Base-by-base conservation (phyloP, 139 green algal genomes). In the Chlorella sp. region DNA sequence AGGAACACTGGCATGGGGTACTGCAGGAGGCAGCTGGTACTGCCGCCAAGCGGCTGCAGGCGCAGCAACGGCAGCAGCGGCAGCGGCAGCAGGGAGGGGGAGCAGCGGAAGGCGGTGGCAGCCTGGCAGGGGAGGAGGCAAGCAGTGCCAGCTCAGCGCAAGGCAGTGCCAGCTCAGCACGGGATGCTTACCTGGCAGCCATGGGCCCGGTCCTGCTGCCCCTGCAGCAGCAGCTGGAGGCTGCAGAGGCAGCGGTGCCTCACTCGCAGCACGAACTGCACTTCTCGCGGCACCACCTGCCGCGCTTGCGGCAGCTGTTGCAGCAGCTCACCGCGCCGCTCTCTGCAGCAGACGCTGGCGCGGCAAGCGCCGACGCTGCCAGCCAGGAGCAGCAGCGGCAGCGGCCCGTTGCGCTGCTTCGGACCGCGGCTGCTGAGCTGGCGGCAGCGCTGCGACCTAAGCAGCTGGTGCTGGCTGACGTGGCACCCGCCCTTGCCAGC, bases 1-100 rank as follows among this genome's bases (percentile, higher is more conserved):
- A 93, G 81, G 96, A 98, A 94, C 89, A 94, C 24, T 97, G 95
- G 95, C 92, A 94, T 30, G 81, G 83, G 2, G 53, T 92, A 34
- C 89, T 92, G 39, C 85, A 88, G 73, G 89, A 92, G 60, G 89
- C 89, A 21, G 85, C 77, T n/a, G 89, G 78, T 2, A 84, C 73
- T 1, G 40, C 84, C 36, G 34, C 83, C 68, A 80, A 80, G 79
- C 81, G 89, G 21, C 83, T 92, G n/a, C 83, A 76, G 2, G 89
- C 94, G n/a, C 89, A 97, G 83, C 57, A 80, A 3, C 92, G 96
- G 83, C 48, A 95, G 73, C 92, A 57, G 71, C 57, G 22, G 81
- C n/a, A 7, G 80, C 48, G 32, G 16, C 2, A 69, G 48, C 16
- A 19, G n/a, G 53, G 30, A 3, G 32, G 0, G n/a, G 57, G n/a